A percentile compares a stretch with the other conserved stretches of the same genome.
Conservation (phyloP, 2,329 filamentous ascomycete species). For the Verticillium klebahnii region DNA sequence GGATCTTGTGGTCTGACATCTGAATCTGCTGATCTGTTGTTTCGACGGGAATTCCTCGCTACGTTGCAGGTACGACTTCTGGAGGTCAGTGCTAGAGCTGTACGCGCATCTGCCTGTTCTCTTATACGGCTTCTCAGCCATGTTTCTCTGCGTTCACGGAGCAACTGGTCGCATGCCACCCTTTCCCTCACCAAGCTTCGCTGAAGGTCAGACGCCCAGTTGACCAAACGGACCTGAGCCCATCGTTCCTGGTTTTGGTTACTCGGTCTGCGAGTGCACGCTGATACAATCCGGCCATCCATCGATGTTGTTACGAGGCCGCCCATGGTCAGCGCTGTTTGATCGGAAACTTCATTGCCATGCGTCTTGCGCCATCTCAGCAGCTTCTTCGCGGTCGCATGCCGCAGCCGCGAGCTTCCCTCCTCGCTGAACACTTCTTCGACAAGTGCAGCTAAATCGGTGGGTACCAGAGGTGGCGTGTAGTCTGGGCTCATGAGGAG, state of each 20-base stretch:
- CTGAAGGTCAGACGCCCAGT: constrained; percentile 80
- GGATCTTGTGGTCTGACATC: constrained; percentile 57
- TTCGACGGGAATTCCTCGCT: neutral
- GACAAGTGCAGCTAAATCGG: constrained; percentile 69
- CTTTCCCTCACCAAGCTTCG: constrained; percentile 69
- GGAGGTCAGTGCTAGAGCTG: constrained; percentile 3
- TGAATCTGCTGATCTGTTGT: neutral
- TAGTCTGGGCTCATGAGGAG: constrained; percentile 91
- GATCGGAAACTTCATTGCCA: constrained; percentile 20
- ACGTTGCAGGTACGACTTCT: neutral
- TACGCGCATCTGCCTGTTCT: constrained; percentile 42
- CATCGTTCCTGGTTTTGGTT: constrained; percentile 26
- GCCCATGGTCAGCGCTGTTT: neutral
- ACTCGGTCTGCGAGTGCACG: constrained; percentile 9
- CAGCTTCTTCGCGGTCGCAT: constrained; percentile 78
- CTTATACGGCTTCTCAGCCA: constrained; percentile 66
- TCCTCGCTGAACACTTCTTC: constrained; percentile 71
- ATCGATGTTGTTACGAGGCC: neutral
- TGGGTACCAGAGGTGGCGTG: constrained; percentile 70
- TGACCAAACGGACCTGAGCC: constrained; percentile 61
- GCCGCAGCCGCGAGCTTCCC: constrained; percentile 74
- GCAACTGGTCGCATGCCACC: constrained; percentile 56
- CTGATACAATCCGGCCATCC: neutral
- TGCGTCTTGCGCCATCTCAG: constrained; percentile 59
- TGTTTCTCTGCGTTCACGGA: constrained; percentile 50